Percentiles rank a stretch among this genome's conserved stretches.
These are phyloP conservation scores for Vigna trinervia DNA, from an alignment of 306 rosid genomes.

Conservation along the genomic window DNA sequence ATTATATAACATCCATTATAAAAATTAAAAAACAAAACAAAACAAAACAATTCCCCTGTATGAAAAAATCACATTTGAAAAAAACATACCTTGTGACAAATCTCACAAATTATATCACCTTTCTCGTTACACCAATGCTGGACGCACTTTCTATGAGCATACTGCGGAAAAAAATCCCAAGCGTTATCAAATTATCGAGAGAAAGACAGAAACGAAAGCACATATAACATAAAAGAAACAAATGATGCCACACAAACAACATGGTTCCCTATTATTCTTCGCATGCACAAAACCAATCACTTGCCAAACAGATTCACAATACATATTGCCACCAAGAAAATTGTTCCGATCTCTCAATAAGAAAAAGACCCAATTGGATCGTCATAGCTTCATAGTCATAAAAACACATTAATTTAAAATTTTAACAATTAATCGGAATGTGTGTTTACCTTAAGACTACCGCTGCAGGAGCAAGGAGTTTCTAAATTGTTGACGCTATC, in stretches of 20 bases:
- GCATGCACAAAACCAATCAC: constrained; percentile 1
- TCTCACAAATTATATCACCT: constrained; percentile 89
- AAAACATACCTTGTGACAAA: constrained; percentile 80
- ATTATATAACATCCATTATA: neutral
- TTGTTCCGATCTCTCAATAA: neutral
- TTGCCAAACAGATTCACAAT: neutral
- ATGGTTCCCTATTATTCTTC: constrained; percentile 15
- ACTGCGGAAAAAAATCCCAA: constrained; percentile 47
- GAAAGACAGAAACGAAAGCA: neutral
- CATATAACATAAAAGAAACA: neutral
- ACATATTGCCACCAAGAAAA: neutral
- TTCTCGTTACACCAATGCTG: constrained; percentile 96
- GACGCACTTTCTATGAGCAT: constrained; percentile 92
- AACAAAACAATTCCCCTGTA: too few relatives aligned
- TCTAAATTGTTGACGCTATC: constrained; percentile 69
- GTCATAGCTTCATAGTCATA: neutral
- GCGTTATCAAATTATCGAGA: neutral
- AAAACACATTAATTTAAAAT: too few relatives aligned
- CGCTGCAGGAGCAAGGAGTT: constrained; percentile 81
- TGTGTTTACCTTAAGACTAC: constrained; percentile 75
- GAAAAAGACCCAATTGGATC: neutral
- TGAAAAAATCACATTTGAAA: neutral
- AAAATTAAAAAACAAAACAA: too few relatives aligned
- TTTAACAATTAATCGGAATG: neutral
- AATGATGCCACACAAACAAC: neutral